Evolutionary conservation across 805 yeast species (phyloP), one percentile per base, ranked within the genome.

Genomic region (Debaryomyces tyrocola): DNA sequence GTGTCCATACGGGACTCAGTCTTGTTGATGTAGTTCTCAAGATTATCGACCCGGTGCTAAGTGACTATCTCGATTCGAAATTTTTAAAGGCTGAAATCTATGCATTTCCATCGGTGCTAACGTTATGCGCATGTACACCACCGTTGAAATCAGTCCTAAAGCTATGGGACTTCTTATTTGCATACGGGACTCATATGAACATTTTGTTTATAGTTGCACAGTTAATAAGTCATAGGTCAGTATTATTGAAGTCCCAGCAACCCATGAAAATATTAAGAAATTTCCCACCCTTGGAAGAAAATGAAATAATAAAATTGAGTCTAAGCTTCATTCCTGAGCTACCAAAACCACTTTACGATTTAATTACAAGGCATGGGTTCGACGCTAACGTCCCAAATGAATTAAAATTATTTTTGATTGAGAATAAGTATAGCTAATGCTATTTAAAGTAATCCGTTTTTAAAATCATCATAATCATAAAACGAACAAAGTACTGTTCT

Each of bases 111-210:
- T 83, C 91, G 0, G 87, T 90, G 0, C 67, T 91, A 52, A 90
- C 97, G 0, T 69, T 91, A 40, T 83, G 91, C 46, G 92, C 96
- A 2, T 88, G 96, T 56, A 89, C 95, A 5, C 96, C 95, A 8
- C 91, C 96, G 0, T 69, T 91, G 38, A 68, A 72, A 28, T 89
- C 90, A 51, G 87, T 87, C 1, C 66, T 90, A 33, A 79, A 82
- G 47, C 72, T 90, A 14, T 90, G 97, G 97, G 97, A 90, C 62
- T 87, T 90, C 53, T 67, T 90, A 55, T 86, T 90, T 64, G 96
- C 97, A 3, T 90, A 88, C 57, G 97, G 97, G 0, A 81, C 87
- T 15, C 96, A 91, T 58, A 77, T 90, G 83, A 90, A 91, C 65
- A 78, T 91, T 24, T 70, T 91, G 33, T 86, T 90, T 54, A 81